Conservation (phyloP, 192 early-diverging fungal genomes). For the Radiomyces spectabilis region DNA sequence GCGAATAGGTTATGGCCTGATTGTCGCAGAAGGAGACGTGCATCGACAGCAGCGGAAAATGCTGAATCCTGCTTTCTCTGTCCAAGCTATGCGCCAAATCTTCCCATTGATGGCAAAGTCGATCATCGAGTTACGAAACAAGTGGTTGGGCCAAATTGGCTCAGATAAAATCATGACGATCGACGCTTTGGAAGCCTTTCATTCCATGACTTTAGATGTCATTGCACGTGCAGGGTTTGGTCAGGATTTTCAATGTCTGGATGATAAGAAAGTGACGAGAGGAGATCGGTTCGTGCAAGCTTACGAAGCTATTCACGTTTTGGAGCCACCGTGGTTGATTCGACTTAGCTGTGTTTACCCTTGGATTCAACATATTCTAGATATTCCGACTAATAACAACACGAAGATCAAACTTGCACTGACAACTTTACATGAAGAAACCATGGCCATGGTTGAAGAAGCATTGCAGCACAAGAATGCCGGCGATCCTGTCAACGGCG, state of each 20-base stretch:
- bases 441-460: constrained; percentile 26
- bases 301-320: constrained; percentile 20
- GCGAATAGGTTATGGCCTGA: constrained; percentile 38
- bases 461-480: constrained; percentile 8
- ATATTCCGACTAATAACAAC: constrained; percentile 5
- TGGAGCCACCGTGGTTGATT: not conserved
- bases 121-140: constrained; percentile 17
- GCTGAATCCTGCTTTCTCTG: constrained; percentile 47
- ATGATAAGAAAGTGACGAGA: constrained; percentile 20
- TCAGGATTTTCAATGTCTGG: constrained; percentile 16
- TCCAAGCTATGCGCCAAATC: constrained; percentile 34
- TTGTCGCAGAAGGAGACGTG: constrained; percentile 41
- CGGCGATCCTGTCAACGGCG: constrained; percentile 25
- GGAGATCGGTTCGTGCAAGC: constrained; percentile 17
- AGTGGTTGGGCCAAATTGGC: constrained; percentile 27
- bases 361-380: not conserved
- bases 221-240: constrained; percentile 31
- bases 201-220: constrained; percentile 35
- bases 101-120: constrained; percentile 32
- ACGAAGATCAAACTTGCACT: constrained; percentile 5
- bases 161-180: constrained; percentile 6
- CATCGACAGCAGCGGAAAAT: constrained; percentile 48
- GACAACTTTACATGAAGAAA: constrained; percentile 18
- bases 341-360: constrained; percentile 11
- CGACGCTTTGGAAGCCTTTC: constrained; percentile 22